phyloP scores from a whole-genome alignment of 73 alveolate genomes.

The Effrenium voratum region DNA sequence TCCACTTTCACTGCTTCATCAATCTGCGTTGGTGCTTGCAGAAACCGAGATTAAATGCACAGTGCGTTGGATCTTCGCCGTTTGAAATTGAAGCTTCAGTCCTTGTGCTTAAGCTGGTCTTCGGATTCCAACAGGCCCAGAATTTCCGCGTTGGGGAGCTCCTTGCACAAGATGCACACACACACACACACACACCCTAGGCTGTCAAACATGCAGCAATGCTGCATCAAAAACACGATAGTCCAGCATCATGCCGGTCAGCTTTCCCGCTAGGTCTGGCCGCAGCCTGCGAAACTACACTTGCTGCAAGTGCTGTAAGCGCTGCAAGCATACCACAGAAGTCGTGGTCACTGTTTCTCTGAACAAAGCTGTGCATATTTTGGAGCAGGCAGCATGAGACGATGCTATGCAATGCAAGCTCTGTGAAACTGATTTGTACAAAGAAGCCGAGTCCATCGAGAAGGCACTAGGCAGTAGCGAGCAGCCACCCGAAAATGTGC shows the following conservation, averaged over 20 bases:
- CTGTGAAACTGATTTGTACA: too few species aligned
- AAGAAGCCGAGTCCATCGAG: too few species aligned
- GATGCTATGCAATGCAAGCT: too few species aligned
- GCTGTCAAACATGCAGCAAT: not conserved
- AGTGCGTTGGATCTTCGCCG: not conserved
- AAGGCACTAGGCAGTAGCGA: too few species aligned
- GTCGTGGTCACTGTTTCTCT: too few species aligned
- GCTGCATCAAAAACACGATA: not conserved
- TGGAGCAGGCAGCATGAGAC: too few species aligned
- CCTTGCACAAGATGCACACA: not conserved
- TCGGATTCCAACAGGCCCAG: conserved; percentile 60
- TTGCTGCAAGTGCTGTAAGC: too few species aligned
- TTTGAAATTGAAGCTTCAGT: not conserved
- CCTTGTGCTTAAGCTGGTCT: conserved; percentile 16
- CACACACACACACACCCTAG: not conserved
- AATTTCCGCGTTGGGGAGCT: conserved; percentile 30
- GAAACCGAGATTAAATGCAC: not conserved
- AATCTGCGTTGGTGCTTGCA: conserved; percentile 13
- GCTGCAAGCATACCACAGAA: too few species aligned
- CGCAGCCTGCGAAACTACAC: too few species aligned
- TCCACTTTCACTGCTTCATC: conserved; percentile 20
- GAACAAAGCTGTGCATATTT: too few species aligned
- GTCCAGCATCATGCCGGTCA: conserved; percentile 21
- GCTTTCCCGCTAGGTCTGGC: conserved; percentile 38
- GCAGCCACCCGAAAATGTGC: too few species aligned